These are phyloP conservation scores for Aspergillus funiculosus DNA, from an alignment of 495 filamentous ascomycete genomes.

Conservation along the genomic window DNA sequence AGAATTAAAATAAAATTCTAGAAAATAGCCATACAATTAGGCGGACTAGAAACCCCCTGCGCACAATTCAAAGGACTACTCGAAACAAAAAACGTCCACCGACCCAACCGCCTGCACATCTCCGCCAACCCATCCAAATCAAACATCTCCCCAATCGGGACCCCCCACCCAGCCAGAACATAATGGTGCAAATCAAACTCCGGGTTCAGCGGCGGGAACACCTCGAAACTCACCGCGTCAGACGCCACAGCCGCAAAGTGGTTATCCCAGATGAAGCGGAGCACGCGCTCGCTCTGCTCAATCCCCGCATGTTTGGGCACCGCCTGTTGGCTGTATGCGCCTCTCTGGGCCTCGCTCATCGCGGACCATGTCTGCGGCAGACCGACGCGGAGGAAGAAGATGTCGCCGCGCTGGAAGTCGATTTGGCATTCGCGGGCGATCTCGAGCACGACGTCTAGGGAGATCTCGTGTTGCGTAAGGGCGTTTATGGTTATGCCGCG, in stretches of 20 bases:
- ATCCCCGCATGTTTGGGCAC: constrained; percentile 53
- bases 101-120: constrained; percentile 47
- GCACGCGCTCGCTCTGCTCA: constrained; percentile 57
- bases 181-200: constrained; percentile 58
- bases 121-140: constrained; percentile 53
- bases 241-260: constrained; percentile 63
- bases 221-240: constrained; percentile 62
- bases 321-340: constrained; percentile 33
- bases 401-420: constrained; percentile 53
- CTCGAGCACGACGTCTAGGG: constrained; percentile 43
- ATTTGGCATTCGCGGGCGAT: constrained; percentile 56
- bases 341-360: constrained; percentile 35
- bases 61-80: constrained; percentile 56
- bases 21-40: constrained; percentile 46
- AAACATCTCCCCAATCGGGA: constrained; percentile 63
- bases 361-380: constrained; percentile 45
- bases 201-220: constrained; percentile 49
- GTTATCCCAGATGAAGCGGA: constrained; percentile 63
- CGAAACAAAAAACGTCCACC: constrained; percentile 69
- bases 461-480: constrained; percentile 57
- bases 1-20: too few species aligned
- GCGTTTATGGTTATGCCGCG: constrained; percentile 48
- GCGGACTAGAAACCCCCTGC: constrained; percentile 40
- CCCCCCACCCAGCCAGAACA: constrained; percentile 61
- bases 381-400: constrained; percentile 70